phyloP scores from a whole-genome alignment of 2,329 filamentous ascomycete genomes.

The Ophiosphaerella herpotricha region DNA sequence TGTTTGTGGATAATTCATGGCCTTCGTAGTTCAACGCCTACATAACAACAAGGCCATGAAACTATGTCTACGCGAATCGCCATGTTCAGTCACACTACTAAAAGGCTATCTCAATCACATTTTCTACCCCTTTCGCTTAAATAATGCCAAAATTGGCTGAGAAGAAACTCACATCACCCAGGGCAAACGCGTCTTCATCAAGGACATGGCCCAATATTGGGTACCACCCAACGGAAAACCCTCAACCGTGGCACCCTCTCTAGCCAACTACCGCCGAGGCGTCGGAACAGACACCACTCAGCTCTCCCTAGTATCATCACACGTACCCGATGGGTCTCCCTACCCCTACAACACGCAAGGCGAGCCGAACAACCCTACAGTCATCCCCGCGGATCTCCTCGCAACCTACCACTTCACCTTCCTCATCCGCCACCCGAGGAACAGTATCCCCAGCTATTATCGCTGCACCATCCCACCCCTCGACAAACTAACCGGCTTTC shows the following conservation, averaged over 20 bases:
- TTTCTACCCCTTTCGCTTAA: neutral
- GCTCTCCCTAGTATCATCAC: constrained; percentile 40
- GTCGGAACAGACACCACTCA: constrained; percentile 58
- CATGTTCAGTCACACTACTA: too few relatives aligned
- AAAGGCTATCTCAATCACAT: too few relatives aligned
- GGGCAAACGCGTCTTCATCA: constrained; percentile 95
- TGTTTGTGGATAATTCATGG: too few relatives aligned
- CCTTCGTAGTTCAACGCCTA: too few relatives aligned
- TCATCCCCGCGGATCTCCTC: constrained; percentile 75
- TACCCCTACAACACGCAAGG: constrained; percentile 63
- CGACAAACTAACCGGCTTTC: constrained; percentile 79
- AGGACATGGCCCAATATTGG: constrained; percentile 95
- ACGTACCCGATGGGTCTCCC: constrained; percentile 45
- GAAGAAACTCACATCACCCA: constrained; percentile 46
- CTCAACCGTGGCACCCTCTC: constrained; percentile 76
- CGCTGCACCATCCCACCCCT: constrained; percentile 91
- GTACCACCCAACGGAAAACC: constrained; percentile 73
- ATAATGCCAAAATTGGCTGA: neutral
- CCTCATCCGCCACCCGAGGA: constrained; percentile 92
- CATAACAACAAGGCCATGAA: too few relatives aligned
- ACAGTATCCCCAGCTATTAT: constrained; percentile 90
- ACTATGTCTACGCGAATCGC: too few relatives aligned
- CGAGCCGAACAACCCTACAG: constrained; percentile 79
- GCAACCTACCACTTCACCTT: constrained; percentile 91
- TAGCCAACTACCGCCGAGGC: constrained; percentile 63